Evolutionary conservation across 1,139 yeast genomes (phyloP).

Genomic region (Debaryomyces nepalensis): DNA sequence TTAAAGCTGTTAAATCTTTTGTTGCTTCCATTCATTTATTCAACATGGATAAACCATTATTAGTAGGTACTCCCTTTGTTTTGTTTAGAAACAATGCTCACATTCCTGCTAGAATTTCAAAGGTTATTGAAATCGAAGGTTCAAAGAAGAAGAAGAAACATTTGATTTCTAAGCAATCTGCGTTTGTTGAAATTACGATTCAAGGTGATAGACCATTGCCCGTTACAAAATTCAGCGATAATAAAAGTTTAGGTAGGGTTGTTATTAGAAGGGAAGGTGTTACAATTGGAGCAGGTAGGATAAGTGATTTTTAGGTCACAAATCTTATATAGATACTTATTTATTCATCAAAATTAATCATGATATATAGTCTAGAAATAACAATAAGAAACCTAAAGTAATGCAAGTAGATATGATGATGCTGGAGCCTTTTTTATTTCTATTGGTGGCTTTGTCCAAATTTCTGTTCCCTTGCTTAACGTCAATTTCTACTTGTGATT

Average conservation of each 20-base stretch:
- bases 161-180: constrained; percentile 72
- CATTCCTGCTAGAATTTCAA: constrained; percentile 70
- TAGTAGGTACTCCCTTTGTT: constrained; percentile 83
- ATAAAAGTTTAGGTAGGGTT: constrained; percentile 74
- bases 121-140: constrained; percentile 53
- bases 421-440: constrained; percentile 73
- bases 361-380: constrained; percentile 65
- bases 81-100: constrained; percentile 82
- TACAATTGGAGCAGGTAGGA: constrained; percentile 87
- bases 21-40: constrained; percentile 66
- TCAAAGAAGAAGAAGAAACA: constrained; percentile 62
- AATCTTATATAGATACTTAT: not conserved
- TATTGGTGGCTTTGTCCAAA: constrained; percentile 68
- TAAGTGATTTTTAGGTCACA: constrained; percentile 28
- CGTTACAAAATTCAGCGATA: constrained; percentile 59
- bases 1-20: constrained; percentile 56
- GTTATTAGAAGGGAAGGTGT: constrained; percentile 85
- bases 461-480: constrained; percentile 76
- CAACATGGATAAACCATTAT: constrained; percentile 71
- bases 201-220: constrained; percentile 62
- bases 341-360: constrained; percentile 21
- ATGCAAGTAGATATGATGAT: constrained; percentile 66
- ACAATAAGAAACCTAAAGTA: constrained; percentile 61
- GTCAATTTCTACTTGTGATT: constrained; percentile 70
- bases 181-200: constrained; percentile 70